A percentile compares a stretch with the other conserved stretches of the same genome.
These are phyloP conservation scores for Musa balbisiana DNA, from an alignment of 202 grass and related monocot species.

Conservation along the genomic window DNA sequence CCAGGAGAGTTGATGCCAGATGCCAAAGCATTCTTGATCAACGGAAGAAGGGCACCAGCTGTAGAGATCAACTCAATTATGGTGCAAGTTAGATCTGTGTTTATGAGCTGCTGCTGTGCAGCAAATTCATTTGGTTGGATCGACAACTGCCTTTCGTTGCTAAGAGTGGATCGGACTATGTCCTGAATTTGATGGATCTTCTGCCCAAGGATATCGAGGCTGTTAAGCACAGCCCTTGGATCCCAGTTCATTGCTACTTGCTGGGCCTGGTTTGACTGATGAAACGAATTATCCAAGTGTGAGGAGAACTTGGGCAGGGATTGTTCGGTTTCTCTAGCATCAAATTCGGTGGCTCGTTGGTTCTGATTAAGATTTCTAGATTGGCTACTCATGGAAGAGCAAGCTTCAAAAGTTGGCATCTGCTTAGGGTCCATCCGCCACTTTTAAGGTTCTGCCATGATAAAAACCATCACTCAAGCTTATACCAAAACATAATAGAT, in stretches of 20 bases:
- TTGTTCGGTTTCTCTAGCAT: slow-evolving; percentile 20
- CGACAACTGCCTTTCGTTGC: slow-evolving; percentile 14
- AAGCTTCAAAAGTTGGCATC: slow-evolving; percentile 19
- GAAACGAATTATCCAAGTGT: background rate
- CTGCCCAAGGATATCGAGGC: slow-evolving; percentile 59
- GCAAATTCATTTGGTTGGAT: slow-evolving; percentile 31
- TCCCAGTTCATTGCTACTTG: slow-evolving; percentile 49
- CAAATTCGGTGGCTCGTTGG: slow-evolving; percentile 24
- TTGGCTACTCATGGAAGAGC: slow-evolving; percentile 19
- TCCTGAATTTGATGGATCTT: slow-evolving; percentile 65
- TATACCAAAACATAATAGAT: background rate
- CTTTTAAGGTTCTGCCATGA: background rate
- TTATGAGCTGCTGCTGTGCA: slow-evolving; percentile 58
- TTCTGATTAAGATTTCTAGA: slow-evolving; percentile 29
- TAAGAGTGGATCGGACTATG: slow-evolving; percentile 36
- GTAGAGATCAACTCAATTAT: slow-evolving; percentile 71
- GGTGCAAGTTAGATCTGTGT: slow-evolving; percentile 50
- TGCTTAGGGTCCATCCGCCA: slow-evolving; percentile 34
- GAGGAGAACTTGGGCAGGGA: slow-evolving; percentile 8
- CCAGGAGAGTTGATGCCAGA: slow-evolving; percentile 24
- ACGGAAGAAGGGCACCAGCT: slow-evolving; percentile 49
- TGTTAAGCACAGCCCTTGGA: slow-evolving; percentile 46
- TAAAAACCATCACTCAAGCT: background rate
- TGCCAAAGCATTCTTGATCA: slow-evolving; percentile 35
- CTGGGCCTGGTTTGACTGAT: slow-evolving; percentile 23